These are phyloP conservation scores for peach (Prunus persica) DNA, from an alignment of 306 rosid genomes.

Conservation along the genomic window DNA sequence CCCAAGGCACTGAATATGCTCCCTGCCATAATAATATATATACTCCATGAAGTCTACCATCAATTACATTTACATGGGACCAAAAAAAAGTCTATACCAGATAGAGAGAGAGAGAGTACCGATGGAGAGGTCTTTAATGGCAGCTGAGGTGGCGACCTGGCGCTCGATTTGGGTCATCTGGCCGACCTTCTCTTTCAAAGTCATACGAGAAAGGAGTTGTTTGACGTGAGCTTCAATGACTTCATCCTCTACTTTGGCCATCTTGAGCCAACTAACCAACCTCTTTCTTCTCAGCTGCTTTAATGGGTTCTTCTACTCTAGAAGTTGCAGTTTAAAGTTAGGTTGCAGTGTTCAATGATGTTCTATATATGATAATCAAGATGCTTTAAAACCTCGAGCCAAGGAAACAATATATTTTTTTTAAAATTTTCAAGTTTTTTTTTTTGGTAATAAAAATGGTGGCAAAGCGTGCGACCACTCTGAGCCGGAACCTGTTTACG, in stretches of 20 bases:
- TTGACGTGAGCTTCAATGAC: slow-evolving; percentile 56
- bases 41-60: background rate
- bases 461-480: too few relatives aligned
- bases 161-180: slow-evolving; percentile 86
- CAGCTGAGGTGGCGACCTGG: slow-evolving; percentile 38
- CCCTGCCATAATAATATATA: slow-evolving; percentile 26
- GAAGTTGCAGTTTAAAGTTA: too few relatives aligned
- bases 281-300: background rate
- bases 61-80: background rate
- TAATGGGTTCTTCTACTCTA: background rate
- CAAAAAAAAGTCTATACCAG: background rate
- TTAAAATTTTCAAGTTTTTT: too few relatives aligned
- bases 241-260: background rate
- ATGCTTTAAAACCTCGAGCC: too few relatives aligned
- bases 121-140: slow-evolving; percentile 41
- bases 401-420: too few relatives aligned
- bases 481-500: too few relatives aligned
- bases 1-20: slow-evolving; percentile 52
- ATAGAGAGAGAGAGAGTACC: slow-evolving; percentile 26
- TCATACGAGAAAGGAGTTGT: slow-evolving; percentile 73
- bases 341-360: too few relatives aligned
- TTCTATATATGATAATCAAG: too few relatives aligned
- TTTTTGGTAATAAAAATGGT: too few relatives aligned
- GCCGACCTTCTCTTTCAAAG: slow-evolving; percentile 62
- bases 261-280: background rate